Evolutionary conservation across 1,284 basidiomycete genomes (phyloP).

Genomic region (Ustilago trichophora): DNA sequence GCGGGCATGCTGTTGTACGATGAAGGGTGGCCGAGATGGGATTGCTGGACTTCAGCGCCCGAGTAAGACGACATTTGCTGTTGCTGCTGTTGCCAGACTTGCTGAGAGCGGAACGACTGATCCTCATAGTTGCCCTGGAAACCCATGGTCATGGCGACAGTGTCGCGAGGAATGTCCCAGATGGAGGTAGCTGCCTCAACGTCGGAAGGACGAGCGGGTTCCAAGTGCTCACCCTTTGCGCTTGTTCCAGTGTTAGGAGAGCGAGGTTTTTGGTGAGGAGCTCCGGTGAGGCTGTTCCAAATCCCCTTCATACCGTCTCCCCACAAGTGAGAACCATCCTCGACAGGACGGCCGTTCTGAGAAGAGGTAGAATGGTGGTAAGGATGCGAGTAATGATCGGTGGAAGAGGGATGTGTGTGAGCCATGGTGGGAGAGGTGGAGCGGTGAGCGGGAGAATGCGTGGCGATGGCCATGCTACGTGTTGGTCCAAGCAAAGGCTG

Average conservation of each 20-base stretch:
- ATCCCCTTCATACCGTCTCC: conserved; percentile 48
- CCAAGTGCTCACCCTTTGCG: conserved; percentile 26
- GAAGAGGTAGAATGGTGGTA: conserved; percentile 8
- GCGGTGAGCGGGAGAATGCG: conserved; percentile 7
- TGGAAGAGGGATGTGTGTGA: background rate
- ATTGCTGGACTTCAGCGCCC: conserved; percentile 6
- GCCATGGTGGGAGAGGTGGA: conserved; percentile 1
- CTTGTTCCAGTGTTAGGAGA: background rate
- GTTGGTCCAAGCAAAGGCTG: conserved; percentile 14
- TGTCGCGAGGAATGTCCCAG: conserved; percentile 46
- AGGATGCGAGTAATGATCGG: conserved; percentile 1
- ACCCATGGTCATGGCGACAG: conserved; percentile 47
- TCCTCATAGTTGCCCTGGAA: conserved; percentile 37
- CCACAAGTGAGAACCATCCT: conserved; percentile 42
- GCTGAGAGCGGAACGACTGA: conserved; percentile 23
- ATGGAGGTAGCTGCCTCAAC: conserved; percentile 43
- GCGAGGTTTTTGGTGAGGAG: conserved; percentile 28
- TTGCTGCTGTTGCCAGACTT: conserved; percentile 21
- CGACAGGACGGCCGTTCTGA: conserved; percentile 14
- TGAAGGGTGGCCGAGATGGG: conserved; percentile 8
- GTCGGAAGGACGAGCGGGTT: conserved; percentile 33
- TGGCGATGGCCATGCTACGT: conserved; percentile 8
- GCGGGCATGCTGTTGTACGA: conserved; percentile 29
- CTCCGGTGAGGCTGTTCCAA: conserved; percentile 43
- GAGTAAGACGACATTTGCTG: conserved; percentile 7